Conservation (phyloP, 1,284 basidiomycete genomes). For the Agroathelia rolfsii region DNA sequence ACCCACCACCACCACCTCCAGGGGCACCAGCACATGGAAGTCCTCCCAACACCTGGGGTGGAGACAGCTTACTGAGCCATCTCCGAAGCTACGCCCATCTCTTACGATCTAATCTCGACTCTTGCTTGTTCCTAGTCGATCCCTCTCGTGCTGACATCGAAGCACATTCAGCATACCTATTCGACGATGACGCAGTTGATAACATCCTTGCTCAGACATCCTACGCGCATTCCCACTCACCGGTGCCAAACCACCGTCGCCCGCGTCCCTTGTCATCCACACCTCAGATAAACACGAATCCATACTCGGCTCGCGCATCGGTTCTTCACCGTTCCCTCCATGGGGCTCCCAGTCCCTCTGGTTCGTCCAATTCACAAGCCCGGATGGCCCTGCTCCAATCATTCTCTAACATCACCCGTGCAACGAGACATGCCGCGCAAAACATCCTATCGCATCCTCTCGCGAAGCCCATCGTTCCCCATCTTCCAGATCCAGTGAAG, state of each 20-base stretch:
- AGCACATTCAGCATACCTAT: conserved; percentile 74
- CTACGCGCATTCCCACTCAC: conserved; percentile 67
- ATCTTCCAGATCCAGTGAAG: conserved; percentile 84
- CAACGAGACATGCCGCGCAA: conserved; percentile 82
- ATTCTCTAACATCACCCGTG: conserved; percentile 83
- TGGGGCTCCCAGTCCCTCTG: conserved; percentile 37
- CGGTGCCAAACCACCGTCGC: conserved; percentile 72
- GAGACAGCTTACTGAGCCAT: conserved; percentile 74
- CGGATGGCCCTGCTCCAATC: conserved; percentile 73
- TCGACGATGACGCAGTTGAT: conserved; percentile 74
- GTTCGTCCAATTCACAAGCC: conserved; percentile 50
- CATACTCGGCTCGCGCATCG: conserved; percentile 61
- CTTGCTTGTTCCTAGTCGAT: conserved; percentile 83
- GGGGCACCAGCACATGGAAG: conserved; percentile 30
- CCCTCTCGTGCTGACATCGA: conserved; percentile 87
- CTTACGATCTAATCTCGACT: conserved; percentile 70
- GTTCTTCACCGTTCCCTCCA: conserved; percentile 66
- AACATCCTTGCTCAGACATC: conserved; percentile 72
- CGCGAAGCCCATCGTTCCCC: conserved; percentile 88
- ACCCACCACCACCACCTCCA: conserved; percentile 44
- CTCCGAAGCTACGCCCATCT: conserved; percentile 66
- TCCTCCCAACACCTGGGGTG: conserved; percentile 60
- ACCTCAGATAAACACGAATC: conserved; percentile 28
- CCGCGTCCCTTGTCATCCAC: conserved; percentile 53
- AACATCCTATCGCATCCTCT: conserved; percentile 89